Evolutionary conservation across 257 asterid genomes (phyloP).

Genomic region (Jacaranda mimosifolia): DNA sequence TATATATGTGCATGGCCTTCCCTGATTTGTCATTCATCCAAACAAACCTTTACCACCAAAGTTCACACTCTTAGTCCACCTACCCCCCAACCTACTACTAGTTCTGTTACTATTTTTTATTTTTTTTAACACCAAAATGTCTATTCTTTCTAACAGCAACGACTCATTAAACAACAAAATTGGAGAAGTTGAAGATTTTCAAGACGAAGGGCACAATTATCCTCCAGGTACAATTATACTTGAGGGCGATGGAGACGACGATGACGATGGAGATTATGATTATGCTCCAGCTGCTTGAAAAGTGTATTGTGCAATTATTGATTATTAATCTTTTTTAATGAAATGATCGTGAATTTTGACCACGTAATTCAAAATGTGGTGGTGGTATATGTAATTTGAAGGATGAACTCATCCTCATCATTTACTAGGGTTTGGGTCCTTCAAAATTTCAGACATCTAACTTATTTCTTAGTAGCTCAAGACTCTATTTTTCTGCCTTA

Average conservation of each 20-base stretch:
- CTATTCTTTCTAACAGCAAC: not conserved
- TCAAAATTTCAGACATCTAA: no score
- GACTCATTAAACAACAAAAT: not conserved
- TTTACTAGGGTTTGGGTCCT: not conserved
- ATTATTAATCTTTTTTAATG: not conserved
- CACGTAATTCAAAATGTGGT: no score
- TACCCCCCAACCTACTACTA: not conserved
- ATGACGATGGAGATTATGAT: conserved; percentile 42
- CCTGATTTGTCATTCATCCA: not conserved
- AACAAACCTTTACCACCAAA: conserved; percentile 17
- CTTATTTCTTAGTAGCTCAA: not conserved
- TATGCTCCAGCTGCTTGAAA: conserved; percentile 49
- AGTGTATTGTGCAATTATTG: not conserved
- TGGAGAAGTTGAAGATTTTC: not conserved
- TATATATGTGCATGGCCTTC: not conserved
- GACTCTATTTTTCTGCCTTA: not conserved
- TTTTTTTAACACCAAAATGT: not conserved
- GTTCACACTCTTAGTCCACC: not conserved
- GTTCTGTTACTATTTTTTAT: not conserved
- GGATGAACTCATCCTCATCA: no score
- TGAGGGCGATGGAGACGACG: conserved; percentile 43
- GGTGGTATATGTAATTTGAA: no score
- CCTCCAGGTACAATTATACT: not conserved
- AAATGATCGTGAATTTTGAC: not conserved
- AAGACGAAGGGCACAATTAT: not conserved